A percentile compares a stretch with the other conserved stretches of the same genome.
These are phyloP conservation scores for Marasmius oreades DNA, from an alignment of 1,284 basidiomycete species.

Conservation along the genomic window DNA sequence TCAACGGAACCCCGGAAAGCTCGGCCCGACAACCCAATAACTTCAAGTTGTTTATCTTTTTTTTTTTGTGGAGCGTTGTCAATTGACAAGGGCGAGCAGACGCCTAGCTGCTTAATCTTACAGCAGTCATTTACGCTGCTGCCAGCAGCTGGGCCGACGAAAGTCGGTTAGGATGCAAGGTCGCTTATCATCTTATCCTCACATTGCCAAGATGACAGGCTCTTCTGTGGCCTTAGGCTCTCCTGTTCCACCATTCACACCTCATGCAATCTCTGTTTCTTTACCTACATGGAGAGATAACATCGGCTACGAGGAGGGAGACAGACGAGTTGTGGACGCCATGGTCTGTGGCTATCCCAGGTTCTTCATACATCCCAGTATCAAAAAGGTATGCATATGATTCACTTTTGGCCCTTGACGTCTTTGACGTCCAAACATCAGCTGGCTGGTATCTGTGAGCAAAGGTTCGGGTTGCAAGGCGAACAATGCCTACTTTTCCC, in stretches of 20 bases:
- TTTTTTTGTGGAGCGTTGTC: too few relatives aligned
- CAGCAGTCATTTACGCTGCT: too few relatives aligned
- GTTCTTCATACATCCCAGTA: slow-evolving; percentile 91
- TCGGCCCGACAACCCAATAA: too few relatives aligned
- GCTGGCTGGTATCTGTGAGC: slow-evolving; percentile 75
- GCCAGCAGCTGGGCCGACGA: too few relatives aligned
- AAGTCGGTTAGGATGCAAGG: too few relatives aligned
- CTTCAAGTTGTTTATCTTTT: too few relatives aligned
- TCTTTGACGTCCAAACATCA: slow-evolving; percentile 28
- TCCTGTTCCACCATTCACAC: slow-evolving; percentile 62
- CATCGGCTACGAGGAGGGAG: slow-evolving; percentile 91
- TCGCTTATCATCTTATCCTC: not conserved
- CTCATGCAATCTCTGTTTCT: slow-evolving; percentile 97
- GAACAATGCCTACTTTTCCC: slow-evolving; percentile 82
- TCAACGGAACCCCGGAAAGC: too few relatives aligned
- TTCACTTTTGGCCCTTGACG: not conserved
- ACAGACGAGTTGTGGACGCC: slow-evolving; percentile 73
- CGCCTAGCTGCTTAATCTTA: too few relatives aligned
- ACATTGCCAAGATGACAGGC: not conserved
- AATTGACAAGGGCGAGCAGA: too few relatives aligned
- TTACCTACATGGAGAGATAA: slow-evolving; percentile 94
- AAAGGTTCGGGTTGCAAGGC: slow-evolving; percentile 68
- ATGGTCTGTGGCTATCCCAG: slow-evolving; percentile 97
- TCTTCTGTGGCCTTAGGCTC: slow-evolving; percentile 42
- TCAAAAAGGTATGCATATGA: slow-evolving; percentile 68